phyloP scores from a whole-genome alignment of 1,284 basidiomycete genomes.

The Athelia sp. region DNA sequence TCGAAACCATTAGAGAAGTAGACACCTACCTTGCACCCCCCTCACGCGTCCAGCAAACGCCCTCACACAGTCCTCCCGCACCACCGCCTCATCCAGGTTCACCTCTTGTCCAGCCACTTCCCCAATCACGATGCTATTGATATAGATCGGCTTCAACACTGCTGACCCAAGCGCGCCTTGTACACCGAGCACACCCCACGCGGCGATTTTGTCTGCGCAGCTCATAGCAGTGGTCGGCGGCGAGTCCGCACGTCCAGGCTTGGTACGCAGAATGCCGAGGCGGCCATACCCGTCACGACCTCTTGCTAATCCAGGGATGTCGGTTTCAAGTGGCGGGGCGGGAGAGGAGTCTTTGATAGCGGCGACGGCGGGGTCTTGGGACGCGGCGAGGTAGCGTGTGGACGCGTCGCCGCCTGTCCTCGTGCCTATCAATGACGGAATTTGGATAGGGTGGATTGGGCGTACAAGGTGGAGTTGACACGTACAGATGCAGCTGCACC shows the following conservation, averaged over 20 bases:
- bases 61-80: constrained; percentile 54
- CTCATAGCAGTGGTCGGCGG: constrained; percentile 78
- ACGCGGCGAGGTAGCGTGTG: constrained; percentile 66
- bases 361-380: constrained; percentile 69
- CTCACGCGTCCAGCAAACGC: constrained; percentile 52
- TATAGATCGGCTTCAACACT: constrained; percentile 60
- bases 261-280: constrained; percentile 78
- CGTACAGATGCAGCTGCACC: constrained; percentile 66
- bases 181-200: constrained; percentile 78
- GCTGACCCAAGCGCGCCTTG: constrained; percentile 72
- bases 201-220: constrained; percentile 88
- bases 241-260: constrained; percentile 85
- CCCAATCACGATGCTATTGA: constrained; percentile 65
- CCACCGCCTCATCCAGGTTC: constrained; percentile 27
- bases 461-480: constrained; percentile 89
- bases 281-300: constrained; percentile 77
- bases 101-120: constrained; percentile 54
- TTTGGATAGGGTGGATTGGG: constrained; percentile 8
- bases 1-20: constrained; percentile 3
- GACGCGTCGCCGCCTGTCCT: constrained; percentile 85
- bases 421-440: constrained; percentile 6
- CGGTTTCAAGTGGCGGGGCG: constrained; percentile 16
- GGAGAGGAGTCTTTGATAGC: constrained; percentile 50
- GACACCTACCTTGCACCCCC: constrained; percentile 27
- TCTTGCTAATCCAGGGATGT: constrained; percentile 33